Base-by-base conservation (phyloP, 441 rosid species). In the Caryocar brasiliense region DNA sequence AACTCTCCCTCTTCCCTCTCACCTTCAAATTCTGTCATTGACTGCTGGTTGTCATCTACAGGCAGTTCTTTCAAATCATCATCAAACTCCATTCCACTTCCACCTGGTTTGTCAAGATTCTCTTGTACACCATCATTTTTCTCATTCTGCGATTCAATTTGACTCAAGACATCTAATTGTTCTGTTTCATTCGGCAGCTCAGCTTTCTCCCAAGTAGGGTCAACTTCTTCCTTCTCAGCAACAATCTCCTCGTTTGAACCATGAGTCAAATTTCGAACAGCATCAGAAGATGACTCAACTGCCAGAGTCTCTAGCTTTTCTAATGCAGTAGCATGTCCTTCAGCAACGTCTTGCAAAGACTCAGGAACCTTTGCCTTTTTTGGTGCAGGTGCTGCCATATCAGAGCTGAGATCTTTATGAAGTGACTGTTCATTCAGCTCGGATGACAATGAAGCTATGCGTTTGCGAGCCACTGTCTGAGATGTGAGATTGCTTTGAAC, bases 1-100 rank as follows among this genome's bases (percentile, higher is more conserved):
- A 83, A 58, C 66, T 93, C 99, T 49, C 97, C 97, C 62, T 93
- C 99, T 75, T 88, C 99, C 66, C 66, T 85, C 56, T 92, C 99
- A 6, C 75, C 71, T 34, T 76, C 84, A 41, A 58, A 57, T 27
- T 81, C 96, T 54, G 61, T 26, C 9, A 35, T 20, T 20, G 57
- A 40, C 44, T 72, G 79, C 54, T 62, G 79, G 56, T 62, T 66
- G 22, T 77, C 89, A 56, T 67, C 82, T 30, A 64, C 83, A 29
- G 57, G 46, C 45, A 57, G 82, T 54, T 75, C 87, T 64, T 59
- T 72, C 34, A 67, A 41, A 57, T 63, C 73, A 40, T 77, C 90
- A 46, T 78, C 85, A 13, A 57, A 32, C 20, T 57, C 59, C 54
- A 64, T 30, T 25, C 65, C 88, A 6, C 55, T 60, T 54, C 65